phyloP scores from a whole-genome alignment of 1,284 basidiomycete genomes.

The Serendipita sp. region DNA sequence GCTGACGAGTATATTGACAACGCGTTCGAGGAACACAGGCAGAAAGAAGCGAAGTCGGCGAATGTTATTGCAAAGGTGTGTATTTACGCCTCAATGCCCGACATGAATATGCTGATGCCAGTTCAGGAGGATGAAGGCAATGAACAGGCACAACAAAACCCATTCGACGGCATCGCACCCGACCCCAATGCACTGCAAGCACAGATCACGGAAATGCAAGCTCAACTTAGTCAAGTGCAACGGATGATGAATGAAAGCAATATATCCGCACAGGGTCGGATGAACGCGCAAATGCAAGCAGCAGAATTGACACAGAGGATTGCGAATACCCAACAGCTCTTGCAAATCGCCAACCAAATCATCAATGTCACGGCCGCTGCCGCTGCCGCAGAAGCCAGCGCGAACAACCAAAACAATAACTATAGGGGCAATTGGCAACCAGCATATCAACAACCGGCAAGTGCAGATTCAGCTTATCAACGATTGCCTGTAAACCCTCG shows the following conservation, averaged over 20 bases:
- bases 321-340: not conserved
- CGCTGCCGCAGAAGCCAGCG: conserved; percentile 62
- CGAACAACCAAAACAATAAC: conserved; percentile 27
- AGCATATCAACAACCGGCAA: conserved; percentile 48
- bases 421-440: conserved; percentile 9
- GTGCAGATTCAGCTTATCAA: conserved; percentile 71
- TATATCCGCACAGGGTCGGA: conserved; percentile 12
- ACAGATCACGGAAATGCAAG: conserved; percentile 7
- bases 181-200: conserved; percentile 1
- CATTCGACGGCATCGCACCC: not conserved
- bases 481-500: conserved; percentile 64
- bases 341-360: not conserved
- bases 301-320: not conserved
- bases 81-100: conserved; percentile 15
- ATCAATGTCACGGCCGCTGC: conserved; percentile 54
- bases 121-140: not conserved
- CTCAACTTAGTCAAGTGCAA: conserved; percentile 13
- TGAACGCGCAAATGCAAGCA: conserved; percentile 8
- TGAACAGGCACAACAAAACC: not conserved
- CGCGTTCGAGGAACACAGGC: conserved; percentile 68
- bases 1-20: conserved; percentile 72
- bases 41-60: conserved; percentile 27
- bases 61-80: conserved; percentile 17
- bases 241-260: conserved; percentile 12
- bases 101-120: not conserved